A percentile compares a stretch with the other conserved stretches of the same genome.
phyloP scores from a whole-genome alignment of 2,329 filamentous ascomycete species.

The Verticillium zaregamsianum region DNA sequence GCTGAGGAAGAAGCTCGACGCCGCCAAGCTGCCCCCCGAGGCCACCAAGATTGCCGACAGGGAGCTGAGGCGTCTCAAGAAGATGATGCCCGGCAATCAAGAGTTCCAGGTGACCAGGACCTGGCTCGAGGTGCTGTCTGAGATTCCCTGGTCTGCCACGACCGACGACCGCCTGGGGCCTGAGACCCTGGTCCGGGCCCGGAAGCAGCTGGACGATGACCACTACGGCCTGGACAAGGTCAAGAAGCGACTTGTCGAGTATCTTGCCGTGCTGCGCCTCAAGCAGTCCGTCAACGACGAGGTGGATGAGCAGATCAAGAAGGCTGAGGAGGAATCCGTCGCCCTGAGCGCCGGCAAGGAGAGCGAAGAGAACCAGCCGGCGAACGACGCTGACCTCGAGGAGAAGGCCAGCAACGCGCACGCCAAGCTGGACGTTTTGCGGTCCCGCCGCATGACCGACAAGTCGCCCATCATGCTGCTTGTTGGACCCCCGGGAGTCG shows the following conservation, averaged over 20 bases:
- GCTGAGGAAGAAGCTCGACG: conserved; percentile 80
- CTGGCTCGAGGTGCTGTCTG: conserved; percentile 88
- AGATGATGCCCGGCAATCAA: conserved; percentile 94
- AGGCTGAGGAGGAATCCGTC: conserved; percentile 55
- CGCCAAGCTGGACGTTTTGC: conserved; percentile 70
- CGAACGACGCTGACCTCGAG: conserved; percentile 18
- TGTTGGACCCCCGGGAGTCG: conserved; percentile 88
- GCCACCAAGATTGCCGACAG: conserved; percentile 87
- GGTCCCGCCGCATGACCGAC: conserved; percentile 81
- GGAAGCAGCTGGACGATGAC: conserved; percentile 89
- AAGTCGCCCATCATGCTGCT: conserved; percentile 94
- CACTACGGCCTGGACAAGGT: conserved; percentile 96
- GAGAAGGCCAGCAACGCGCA: conserved; percentile 41
- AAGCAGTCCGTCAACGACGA: conserved; percentile 88
- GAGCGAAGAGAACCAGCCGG: conserved; percentile 16
- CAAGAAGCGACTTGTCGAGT: conserved; percentile 93
- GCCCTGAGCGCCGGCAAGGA: conserved; percentile 17
- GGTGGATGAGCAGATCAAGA: conserved; percentile 72
- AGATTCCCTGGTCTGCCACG: conserved; percentile 85
- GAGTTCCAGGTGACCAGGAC: conserved; percentile 93
- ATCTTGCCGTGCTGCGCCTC: conserved; percentile 89
- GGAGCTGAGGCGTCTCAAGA: conserved; percentile 81
- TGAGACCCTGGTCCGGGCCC: conserved; percentile 72
- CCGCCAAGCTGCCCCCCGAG: conserved; percentile 76
- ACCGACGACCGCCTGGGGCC: conserved; percentile 84